Conservation (phyloP, 805 yeast species). For the Wickerhamiella musiphila region DNA sequence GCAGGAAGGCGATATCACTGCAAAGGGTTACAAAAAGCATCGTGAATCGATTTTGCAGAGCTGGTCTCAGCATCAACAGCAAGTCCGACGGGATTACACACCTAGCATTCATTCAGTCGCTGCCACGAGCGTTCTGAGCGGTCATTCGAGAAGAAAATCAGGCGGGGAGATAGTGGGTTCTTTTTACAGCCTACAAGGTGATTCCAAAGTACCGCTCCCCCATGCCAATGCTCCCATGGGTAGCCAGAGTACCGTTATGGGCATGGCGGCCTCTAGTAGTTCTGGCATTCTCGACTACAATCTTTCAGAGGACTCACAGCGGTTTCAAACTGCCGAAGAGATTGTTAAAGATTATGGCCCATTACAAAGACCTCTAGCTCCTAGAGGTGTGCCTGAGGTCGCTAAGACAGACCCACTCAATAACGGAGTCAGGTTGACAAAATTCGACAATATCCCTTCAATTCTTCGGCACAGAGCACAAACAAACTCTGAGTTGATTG, state of each 20-base stretch:
- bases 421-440: constrained; percentile 17
- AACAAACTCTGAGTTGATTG: constrained; percentile 46
- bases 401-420: constrained; percentile 24
- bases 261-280: neutral
- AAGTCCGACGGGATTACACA: constrained; percentile 7
- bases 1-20: constrained; percentile 53
- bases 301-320: too few relatives aligned
- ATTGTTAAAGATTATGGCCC: constrained; percentile 4
- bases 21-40: constrained; percentile 51
- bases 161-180: constrained; percentile 11
- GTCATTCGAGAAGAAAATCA: constrained; percentile 10
- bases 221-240: neutral
- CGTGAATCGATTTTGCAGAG: constrained; percentile 26
- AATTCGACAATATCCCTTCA: constrained; percentile 46
- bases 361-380: constrained; percentile 15
- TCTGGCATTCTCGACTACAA: too few relatives aligned
- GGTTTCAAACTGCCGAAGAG: neutral
- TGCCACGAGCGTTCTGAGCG: constrained; percentile 3
- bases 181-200: too few relatives aligned
- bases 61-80: constrained; percentile 2
- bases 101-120: constrained; percentile 7
- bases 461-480: constrained; percentile 59
- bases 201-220: neutral
- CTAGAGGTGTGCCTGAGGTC: constrained; percentile 17
- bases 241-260: neutral